phyloP scores from a whole-genome alignment of 176 grass and related monocot species.

The Bolboschoenus planiculmis region DNA sequence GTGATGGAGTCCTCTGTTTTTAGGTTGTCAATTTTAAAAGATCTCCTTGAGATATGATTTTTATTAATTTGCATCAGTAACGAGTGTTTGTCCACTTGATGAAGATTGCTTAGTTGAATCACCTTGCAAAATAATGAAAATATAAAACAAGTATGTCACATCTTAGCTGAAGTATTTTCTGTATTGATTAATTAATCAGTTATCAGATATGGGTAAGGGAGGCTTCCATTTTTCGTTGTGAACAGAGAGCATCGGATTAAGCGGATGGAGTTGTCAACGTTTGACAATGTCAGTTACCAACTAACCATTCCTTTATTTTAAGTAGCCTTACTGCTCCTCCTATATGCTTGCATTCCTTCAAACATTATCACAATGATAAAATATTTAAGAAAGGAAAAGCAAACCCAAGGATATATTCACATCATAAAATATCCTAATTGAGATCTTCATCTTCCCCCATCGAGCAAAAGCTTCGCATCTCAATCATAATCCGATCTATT shows the following conservation, averaged over 20 bases:
- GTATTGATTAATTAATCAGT: not conserved
- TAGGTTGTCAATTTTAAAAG: not conserved
- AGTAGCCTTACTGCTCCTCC: constrained; percentile 17
- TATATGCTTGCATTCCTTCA: constrained; percentile 8
- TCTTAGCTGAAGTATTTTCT: not conserved
- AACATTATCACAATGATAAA: constrained; percentile 5
- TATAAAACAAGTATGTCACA: not conserved
- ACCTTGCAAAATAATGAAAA: not conserved
- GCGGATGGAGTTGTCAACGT: not conserved
- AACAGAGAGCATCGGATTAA: not conserved
- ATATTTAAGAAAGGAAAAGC: constrained; percentile 1
- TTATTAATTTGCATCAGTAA: not conserved
- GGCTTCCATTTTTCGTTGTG: not conserved
- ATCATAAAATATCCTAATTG: not conserved
- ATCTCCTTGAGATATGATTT: not conserved
- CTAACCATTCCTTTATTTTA: not conserved
- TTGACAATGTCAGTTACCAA: not conserved
- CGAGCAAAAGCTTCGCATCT: not conserved
- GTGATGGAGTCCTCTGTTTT: not conserved
- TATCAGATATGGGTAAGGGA: not conserved
- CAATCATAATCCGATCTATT: not conserved
- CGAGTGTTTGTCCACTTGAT: not conserved
- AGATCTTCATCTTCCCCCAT: not conserved
- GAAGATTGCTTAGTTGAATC: not conserved
- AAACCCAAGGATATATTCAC: not conserved